Evolutionary conservation across 441 rosid species (phyloP), one percentile per base, ranked within the genome.

Genomic region (Euphorbia schlechtendalii): DNA sequence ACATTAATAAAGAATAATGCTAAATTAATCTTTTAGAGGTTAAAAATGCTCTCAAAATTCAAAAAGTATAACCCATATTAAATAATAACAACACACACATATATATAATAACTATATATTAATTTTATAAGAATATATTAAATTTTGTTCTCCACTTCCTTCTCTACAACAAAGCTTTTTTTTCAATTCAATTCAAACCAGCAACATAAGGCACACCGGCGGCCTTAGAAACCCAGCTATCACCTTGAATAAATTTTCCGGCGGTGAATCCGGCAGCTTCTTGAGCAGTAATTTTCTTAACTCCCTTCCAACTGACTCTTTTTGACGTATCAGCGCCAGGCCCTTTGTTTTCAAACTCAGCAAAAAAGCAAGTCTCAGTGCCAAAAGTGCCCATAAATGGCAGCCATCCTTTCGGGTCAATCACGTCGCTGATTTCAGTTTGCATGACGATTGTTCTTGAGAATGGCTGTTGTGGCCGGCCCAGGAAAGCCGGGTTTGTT

Each of bases 381-480:
- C 71, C 89, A 3, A 76, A 73, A 11, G 65, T 48, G 0, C 89
- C 92, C 0, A n/a, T 2, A 91, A 86, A 84, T 0, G 76, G 83
- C 13, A 69, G 0, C 90, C 88, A 92, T 0, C 98, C 96, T 3
- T 81, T 69, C 0, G 93, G 89, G n/a, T 70, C 82, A 24, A 89
- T 83, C 38, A 80, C 32, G 40, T 77, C 82, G 12, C 81, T 90
- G 2, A 92, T 76, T 18, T 60, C 46, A 14, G 87, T 77, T 51
- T 82, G 81, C 88, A 89, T 83, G 64, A 82, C 32, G 30, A 92
- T 67, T 9, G 96, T 82, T 68, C 84, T 82, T 21, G 98, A 81
- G 68, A 38, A 86, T 59, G 56, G 41, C 66, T 78, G 81, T 89
- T 88, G 84, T 4, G 98, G 98, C 1, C 96, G 81, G 3, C 96